Evolutionary conservation across 2,329 filamentous ascomycete species (phyloP).

Genomic region (Truncatella angustata): DNA sequence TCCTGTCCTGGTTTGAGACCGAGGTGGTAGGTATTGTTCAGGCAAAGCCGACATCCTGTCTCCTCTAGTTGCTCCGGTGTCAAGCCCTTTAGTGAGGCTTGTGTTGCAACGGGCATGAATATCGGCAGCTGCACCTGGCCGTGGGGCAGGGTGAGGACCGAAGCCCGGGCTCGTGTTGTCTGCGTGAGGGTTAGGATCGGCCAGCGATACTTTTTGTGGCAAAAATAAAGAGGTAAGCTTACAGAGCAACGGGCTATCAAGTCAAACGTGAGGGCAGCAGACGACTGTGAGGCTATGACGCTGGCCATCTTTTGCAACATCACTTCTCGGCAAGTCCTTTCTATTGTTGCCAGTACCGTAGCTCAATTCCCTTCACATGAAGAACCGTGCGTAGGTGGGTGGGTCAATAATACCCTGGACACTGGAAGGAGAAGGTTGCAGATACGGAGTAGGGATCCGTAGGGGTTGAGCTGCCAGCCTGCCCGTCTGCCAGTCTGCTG

Average conservation of each 20-base stretch:
- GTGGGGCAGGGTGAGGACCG: slow-evolving; percentile 84
- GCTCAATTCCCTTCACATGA: background rate
- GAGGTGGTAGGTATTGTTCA: slow-evolving; percentile 98
- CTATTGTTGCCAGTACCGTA: background rate
- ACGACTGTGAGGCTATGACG: slow-evolving; percentile 46
- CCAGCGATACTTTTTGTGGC: background rate
- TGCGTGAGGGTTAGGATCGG: slow-evolving; percentile 34
- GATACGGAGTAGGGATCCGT: background rate
- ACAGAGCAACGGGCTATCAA: slow-evolving; percentile 78
- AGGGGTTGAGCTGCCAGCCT: background rate
- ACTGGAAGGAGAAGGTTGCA: background rate
- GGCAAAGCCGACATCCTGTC: slow-evolving; percentile 82
- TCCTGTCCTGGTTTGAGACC: slow-evolving; percentile 93
- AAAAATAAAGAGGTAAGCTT: slow-evolving; percentile 43
- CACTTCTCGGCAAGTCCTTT: background rate
- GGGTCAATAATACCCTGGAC: slow-evolving; percentile 1
- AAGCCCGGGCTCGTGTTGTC: slow-evolving; percentile 93
- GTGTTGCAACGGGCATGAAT: slow-evolving; percentile 98
- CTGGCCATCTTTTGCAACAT: slow-evolving; percentile 42
- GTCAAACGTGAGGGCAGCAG: slow-evolving; percentile 74
- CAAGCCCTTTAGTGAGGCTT: slow-evolving; percentile 91
- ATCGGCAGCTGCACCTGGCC: slow-evolving; percentile 86
- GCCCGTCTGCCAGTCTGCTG: background rate
- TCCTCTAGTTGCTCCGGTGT: slow-evolving; percentile 90
- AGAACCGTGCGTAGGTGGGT: slow-evolving; percentile 1